phyloP scores from a whole-genome alignment of 202 grass and related monocot species.

The Panicum hallii region DNA sequence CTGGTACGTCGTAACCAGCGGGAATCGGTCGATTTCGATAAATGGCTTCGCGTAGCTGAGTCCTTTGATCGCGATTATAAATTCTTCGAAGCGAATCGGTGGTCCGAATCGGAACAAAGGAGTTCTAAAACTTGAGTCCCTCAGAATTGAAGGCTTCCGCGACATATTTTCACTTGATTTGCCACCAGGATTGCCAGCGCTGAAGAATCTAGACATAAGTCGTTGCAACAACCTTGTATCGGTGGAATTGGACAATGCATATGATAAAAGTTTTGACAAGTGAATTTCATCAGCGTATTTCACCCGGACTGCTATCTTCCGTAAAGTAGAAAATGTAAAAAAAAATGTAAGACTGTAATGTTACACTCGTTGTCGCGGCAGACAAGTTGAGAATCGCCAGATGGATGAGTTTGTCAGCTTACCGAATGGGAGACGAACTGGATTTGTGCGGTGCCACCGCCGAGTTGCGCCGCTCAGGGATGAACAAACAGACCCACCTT shows the following conservation, averaged over 20 bases:
- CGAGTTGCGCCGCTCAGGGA: background rate
- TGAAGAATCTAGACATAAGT: conserved; percentile 33
- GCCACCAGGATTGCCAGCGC: background rate
- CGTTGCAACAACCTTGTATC: conserved; percentile 4
- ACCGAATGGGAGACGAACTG: background rate
- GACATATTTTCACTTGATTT: conserved; percentile 9
- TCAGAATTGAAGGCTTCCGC: conserved; percentile 6
- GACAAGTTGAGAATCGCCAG: background rate
- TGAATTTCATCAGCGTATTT: background rate
- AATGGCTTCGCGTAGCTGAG: too few species aligned
- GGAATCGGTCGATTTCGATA: too few species aligned
- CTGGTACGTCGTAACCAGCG: too few species aligned
- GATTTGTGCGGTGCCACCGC: background rate
- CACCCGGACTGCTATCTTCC: background rate
- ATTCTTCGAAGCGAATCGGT: too few species aligned
- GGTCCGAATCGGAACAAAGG: too few species aligned
- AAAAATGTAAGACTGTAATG: too few species aligned
- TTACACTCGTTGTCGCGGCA: background rate
- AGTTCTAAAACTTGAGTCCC: background rate
- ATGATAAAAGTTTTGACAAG: background rate
- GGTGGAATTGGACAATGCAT: background rate
- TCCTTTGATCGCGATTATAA: too few species aligned
- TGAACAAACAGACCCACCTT: background rate
- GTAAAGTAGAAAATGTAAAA: background rate
- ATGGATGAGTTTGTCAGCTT: background rate